Base-by-base conservation (phyloP, 2,329 filamentous ascomycete genomes). In the Neonectria sp. region DNA sequence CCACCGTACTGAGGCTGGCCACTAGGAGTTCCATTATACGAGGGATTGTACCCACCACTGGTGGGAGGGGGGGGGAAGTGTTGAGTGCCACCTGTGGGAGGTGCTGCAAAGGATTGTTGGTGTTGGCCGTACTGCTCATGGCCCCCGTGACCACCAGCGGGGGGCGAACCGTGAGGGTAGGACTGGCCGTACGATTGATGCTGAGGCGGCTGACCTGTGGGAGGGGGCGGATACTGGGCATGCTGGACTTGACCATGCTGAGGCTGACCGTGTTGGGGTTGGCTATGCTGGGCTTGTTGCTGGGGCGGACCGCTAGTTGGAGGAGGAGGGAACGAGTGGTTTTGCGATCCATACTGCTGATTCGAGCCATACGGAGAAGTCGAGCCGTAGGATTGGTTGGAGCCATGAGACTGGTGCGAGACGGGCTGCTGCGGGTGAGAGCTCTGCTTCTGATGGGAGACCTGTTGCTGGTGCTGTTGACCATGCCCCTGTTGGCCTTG, bases 1-100 rank as follows among this genome's bases (percentile, higher is more conserved):
- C 71, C 68, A 35, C 77, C 76, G 46, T 79, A 79, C 13, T 78
- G 69, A 35, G 74, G 74, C 57, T 79, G 73, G n/a, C 70, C 71
- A 33, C 71, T 72, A n/a, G 77, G 76, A 2, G 71, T 65, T 29
- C 72, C 71, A 11, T 68, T 68, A 55, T 79, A 79, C 11, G 76
- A 76, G 27, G 73, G 61, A 59, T 74, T 79, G 48, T 80, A 80
- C 45, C 76, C 76, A 21, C 64, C 69, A 60, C 67, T 63, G 13
- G 75, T 63, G 12, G 75, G 73, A 24, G 75, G 73, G 52, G 76
- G 75, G 24, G 74, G 72, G 24, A 70, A 75, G 37, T 75, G 70
- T 60, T 74, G 74, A 17, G 66, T 65, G 11, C 68, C 60, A 6
- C 66, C 49, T 40, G 69, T 46, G 4, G 75, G 71, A 11, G 73